Percentiles rank a stretch among this genome's conserved stretches.
Conservation (phyloP, 257 asterid genomes). For the Mitragyna speciosa region DNA sequence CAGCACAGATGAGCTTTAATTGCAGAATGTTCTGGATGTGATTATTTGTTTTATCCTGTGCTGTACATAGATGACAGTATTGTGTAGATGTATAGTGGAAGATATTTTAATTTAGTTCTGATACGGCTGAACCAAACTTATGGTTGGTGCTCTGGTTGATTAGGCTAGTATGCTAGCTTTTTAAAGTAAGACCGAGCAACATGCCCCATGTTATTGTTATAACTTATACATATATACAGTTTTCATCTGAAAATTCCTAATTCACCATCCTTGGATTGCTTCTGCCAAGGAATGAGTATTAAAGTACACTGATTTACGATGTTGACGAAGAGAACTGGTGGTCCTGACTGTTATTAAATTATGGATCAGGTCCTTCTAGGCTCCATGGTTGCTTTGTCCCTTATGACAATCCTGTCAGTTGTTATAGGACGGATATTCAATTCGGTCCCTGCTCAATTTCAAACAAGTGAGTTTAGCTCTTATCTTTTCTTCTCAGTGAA, state of each 20-base stretch:
- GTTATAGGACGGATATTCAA: constrained; percentile 83
- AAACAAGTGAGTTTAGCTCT: constrained; percentile 72
- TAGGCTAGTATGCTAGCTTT: background rate
- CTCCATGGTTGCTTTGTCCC: constrained; percentile 94
- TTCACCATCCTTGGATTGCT: background rate
- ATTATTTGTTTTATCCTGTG: background rate
- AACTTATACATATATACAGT: background rate
- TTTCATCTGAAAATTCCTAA: background rate
- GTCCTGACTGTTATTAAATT: constrained; percentile 21
- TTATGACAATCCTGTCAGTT: constrained; percentile 87
- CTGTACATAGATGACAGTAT: background rate
- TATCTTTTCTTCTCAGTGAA: background rate
- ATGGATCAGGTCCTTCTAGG: constrained; percentile 84
- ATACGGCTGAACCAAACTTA: background rate
- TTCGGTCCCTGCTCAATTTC: constrained; percentile 95
- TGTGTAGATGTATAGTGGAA: background rate
- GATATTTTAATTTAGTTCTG: background rate
- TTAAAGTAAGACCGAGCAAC: background rate
- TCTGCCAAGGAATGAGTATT: background rate
- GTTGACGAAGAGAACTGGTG: background rate
- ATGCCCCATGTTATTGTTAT: background rate
- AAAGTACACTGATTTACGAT: no score
- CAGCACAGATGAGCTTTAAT: background rate
- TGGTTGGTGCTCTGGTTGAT: background rate
- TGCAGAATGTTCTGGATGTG: background rate